A percentile compares a stretch with the other conserved stretches of the same genome.
Evolutionary conservation across 805 yeast species (phyloP).

Genomic region (Novakomyces olei): DNA sequence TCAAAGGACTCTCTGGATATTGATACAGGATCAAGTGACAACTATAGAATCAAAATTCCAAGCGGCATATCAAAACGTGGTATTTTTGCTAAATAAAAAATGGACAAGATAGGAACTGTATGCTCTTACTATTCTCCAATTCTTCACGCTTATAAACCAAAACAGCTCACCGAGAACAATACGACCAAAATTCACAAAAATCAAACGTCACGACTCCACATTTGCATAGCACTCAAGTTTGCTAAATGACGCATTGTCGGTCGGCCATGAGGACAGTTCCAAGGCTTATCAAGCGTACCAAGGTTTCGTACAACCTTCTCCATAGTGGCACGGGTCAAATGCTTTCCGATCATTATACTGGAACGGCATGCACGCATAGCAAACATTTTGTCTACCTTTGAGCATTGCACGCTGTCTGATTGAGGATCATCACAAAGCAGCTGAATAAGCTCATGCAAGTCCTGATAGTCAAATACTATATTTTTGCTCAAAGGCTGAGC

Average conservation of each 20-base stretch:
- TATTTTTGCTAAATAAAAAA: too few species aligned
- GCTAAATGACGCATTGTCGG: slow-evolving; percentile 62
- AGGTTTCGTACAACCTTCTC: slow-evolving; percentile 40
- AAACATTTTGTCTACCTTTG: slow-evolving; percentile 61
- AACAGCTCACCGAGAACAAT: too few species aligned
- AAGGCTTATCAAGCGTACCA: slow-evolving; percentile 63
- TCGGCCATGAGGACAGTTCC: slow-evolving; percentile 91
- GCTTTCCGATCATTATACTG: slow-evolving; percentile 82
- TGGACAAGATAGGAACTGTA: too few species aligned
- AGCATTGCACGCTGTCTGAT: slow-evolving; percentile 29
- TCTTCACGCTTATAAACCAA: too few species aligned
- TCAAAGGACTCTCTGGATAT: too few species aligned
- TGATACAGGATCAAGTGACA: too few species aligned
- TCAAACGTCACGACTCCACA: too few species aligned
- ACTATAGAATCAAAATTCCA: too few species aligned
- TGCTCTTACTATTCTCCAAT: too few species aligned
- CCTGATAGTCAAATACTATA: slow-evolving; percentile 35
- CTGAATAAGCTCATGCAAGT: slow-evolving; percentile 59
- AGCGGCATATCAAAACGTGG: too few species aligned
- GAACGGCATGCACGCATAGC: slow-evolving; percentile 92
- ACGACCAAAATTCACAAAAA: too few species aligned
- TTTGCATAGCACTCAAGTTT: too few species aligned
- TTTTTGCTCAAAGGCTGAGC: slow-evolving; percentile 58
- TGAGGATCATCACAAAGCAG: slow-evolving; percentile 36
- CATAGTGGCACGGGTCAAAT: slow-evolving; percentile 42